These are phyloP conservation scores for Cordyceps pruinosa DNA, from an alignment of 2,329 filamentous ascomycete genomes.

Conservation along the genomic window DNA sequence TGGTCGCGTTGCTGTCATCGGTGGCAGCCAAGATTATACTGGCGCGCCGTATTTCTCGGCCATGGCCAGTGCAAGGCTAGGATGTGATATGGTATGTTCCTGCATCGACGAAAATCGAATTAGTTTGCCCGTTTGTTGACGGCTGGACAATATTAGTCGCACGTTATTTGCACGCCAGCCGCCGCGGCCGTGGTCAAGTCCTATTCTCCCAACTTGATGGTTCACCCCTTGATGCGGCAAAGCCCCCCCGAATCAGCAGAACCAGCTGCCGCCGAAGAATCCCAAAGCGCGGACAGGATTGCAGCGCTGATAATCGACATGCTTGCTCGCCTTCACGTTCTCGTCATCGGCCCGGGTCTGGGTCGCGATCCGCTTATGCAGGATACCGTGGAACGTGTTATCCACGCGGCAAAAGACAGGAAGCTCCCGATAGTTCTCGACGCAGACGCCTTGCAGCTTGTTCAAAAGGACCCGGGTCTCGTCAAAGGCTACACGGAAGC, in stretches of 20 bases:
- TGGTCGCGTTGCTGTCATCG: conserved; percentile 86
- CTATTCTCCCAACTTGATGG: conserved; percentile 97
- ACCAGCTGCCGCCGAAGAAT: conserved; percentile 31
- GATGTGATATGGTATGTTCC: conserved; percentile 72
- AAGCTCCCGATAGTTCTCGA: conserved; percentile 80
- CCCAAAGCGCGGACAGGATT: conserved; percentile 44
- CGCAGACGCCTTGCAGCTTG: conserved; percentile 77
- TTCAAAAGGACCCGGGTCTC: conserved; percentile 67
- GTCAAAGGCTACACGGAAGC: conserved; percentile 76
- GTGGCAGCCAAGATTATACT: conserved; percentile 92
- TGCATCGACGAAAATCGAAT: not conserved
- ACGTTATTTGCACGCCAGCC: conserved; percentile 90
- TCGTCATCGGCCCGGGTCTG: conserved; percentile 88
- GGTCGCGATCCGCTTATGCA: conserved; percentile 89
- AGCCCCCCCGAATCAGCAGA: conserved; percentile 41
- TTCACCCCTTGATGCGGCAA: conserved; percentile 91
- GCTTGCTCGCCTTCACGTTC: conserved; percentile 79
- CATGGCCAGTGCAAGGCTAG: conserved; percentile 87
- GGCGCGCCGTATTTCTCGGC: conserved; percentile 97
- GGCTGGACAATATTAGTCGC: conserved; percentile 48
- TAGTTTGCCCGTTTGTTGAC: not conserved
- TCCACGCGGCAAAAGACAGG: conserved; percentile 66
- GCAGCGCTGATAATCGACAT: conserved; percentile 66
- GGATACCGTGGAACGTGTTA: conserved; percentile 70
- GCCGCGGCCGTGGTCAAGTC: conserved; percentile 90